These are phyloP conservation scores for Jackrogersella minutella DNA, from an alignment of 495 filamentous ascomycete species.

Conservation along the genomic window DNA sequence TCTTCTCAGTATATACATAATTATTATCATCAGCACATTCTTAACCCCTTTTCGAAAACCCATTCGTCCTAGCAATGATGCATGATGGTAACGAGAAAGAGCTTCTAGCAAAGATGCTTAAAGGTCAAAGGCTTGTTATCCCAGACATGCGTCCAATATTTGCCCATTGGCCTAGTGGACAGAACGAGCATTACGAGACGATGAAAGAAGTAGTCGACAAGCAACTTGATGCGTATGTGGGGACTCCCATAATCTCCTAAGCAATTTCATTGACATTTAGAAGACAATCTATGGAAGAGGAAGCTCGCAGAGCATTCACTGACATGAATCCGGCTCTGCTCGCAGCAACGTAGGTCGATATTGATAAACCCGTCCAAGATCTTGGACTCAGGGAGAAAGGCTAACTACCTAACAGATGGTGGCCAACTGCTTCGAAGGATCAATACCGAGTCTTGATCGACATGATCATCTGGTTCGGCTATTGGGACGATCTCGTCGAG, in stretches of 20 bases:
- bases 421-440: slow-evolving; percentile 29
- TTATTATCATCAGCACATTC: background rate
- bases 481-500: slow-evolving; percentile 42
- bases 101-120: slow-evolving; percentile 28
- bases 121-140: slow-evolving; percentile 37
- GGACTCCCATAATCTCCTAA: background rate
- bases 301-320: slow-evolving; percentile 26
- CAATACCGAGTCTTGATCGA: slow-evolving; percentile 30
- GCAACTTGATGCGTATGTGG: slow-evolving; percentile 28
- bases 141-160: slow-evolving; percentile 40
- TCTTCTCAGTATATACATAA: background rate
- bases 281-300: slow-evolving; percentile 22
- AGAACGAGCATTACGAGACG: slow-evolving; percentile 31
- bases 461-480: slow-evolving; percentile 38
- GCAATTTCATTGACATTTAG: background rate
- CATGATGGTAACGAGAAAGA: slow-evolving; percentile 23
- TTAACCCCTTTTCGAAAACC: background rate
- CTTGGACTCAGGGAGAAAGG: background rate
- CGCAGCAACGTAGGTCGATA: slow-evolving; percentile 28
- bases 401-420: slow-evolving; percentile 31
- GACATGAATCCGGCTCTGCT: slow-evolving; percentile 34
- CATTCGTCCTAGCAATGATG: slow-evolving; percentile 11
- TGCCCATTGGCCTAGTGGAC: slow-evolving; percentile 33
- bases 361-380: background rate
- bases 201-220: slow-evolving; percentile 31